Conservation (phyloP, 371 early-diverging fungal species). For the Rhizopus stolonifer region DNA sequence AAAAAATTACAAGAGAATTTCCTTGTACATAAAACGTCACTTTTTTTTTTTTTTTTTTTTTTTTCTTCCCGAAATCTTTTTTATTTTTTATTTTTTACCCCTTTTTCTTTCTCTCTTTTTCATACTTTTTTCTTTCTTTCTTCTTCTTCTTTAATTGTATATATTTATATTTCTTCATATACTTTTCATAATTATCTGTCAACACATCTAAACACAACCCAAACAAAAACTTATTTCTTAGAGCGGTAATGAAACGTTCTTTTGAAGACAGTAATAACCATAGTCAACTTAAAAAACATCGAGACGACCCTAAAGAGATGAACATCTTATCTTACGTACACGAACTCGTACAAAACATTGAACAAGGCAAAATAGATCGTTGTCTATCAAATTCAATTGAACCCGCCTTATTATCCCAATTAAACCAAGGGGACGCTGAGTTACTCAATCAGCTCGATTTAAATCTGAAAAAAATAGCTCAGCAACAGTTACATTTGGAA, state of each 20-base stretch:
- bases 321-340: slow-evolving; percentile 6
- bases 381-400: slow-evolving; percentile 5
- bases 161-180: neutral
- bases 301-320: slow-evolving; percentile 15
- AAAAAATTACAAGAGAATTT: too few species aligned
- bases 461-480: slow-evolving; percentile 31
- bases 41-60: too few species aligned
- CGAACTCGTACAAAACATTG: slow-evolving; percentile 17
- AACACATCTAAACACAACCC: neutral
- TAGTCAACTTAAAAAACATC: slow-evolving; percentile 9
- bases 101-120: neutral
- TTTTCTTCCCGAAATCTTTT: too few species aligned
- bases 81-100: too few species aligned
- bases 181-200: neutral
- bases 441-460: slow-evolving; percentile 20
- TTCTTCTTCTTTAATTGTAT: slow-evolving; percentile 5
- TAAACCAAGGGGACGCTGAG: slow-evolving; percentile 14
- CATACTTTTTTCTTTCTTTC: neutral
- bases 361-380: slow-evolving; percentile 18
- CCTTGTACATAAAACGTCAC: too few species aligned
- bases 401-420: neutral
- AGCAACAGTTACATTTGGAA: slow-evolving; percentile 33
- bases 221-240: slow-evolving; percentile 2
- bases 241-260: slow-evolving; percentile 37
- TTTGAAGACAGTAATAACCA: slow-evolving; percentile 15